Base-by-base conservation (phyloP, 257 asterid genomes). In the Nicotiana otophora region DNA sequence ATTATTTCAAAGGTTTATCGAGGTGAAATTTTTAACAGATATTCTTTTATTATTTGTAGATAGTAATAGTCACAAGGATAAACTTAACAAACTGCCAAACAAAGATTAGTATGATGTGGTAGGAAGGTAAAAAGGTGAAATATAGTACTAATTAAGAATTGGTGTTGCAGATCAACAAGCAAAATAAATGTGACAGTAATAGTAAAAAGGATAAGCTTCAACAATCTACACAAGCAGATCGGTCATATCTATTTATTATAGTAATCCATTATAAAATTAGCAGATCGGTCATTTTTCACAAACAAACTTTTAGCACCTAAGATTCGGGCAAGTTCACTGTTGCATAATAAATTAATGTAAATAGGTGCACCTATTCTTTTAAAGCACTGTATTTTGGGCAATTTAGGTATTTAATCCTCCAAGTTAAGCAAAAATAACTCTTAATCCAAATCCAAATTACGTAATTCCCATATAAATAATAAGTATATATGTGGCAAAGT, bases 221-320 rank as follows among this genome's bases (percentile, higher is more conserved):
- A 53, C 57, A 42, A 53, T 3, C 57, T 53, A 14, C 15, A 12
- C 57, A 53, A 12, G 19, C 57, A 53, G 12, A 26, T 12, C 80
- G 26, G 61, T 66, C 81, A 28, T 57, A 76, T 74, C 34, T 66
- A 84, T 75, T 70, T 46, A 26, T 16, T 64, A 64, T 76, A 57
- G 36, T 34, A 39, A 15, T 51, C 65, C 34, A 82, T 34, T 67
- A 86, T 75, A 78, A 82, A 79, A 66, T 82, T 31, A 80, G 81
- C 82, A 48, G 70, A 84, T 84, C 86, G 76, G 72, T 57, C 74
- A 39, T 79, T 53, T 72, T 78, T 54, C 60, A 61, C 83, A 39
- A 23, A 81, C 64, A 34, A 23, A 67, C 54, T 58, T 5, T 57
- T 39, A 4, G 19, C 4, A 23, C 20, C 34, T 20, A 15, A 53